Percentiles rank a stretch among this genome's conserved stretches.
phyloP scores from a whole-genome alignment of 2,329 filamentous ascomycete genomes.

The Dactylellina drechsleri region DNA sequence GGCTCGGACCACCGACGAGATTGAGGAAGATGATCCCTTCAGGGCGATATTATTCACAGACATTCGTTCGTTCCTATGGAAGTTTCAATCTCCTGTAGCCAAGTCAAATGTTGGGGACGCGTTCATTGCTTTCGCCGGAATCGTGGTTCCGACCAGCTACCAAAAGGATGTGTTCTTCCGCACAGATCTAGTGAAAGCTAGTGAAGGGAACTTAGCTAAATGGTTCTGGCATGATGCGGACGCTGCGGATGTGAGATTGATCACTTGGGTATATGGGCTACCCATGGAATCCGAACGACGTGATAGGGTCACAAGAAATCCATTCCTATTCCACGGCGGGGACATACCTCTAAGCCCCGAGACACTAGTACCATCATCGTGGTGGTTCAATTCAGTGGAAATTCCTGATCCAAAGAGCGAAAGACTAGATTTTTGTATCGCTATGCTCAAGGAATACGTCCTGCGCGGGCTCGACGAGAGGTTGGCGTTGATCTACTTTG shows the following conservation, averaged over 20 bases:
- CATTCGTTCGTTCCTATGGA: constrained; percentile 72
- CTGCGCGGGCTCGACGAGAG: constrained; percentile 63
- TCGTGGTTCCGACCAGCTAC: constrained; percentile 63
- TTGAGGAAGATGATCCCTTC: constrained; percentile 81
- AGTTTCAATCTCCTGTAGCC: constrained; percentile 64
- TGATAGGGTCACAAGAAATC: constrained; percentile 52
- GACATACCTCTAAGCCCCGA: constrained; percentile 65
- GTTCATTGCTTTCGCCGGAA: constrained; percentile 74
- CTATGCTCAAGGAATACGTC: constrained; percentile 41
- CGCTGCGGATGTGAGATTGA: constrained; percentile 33
- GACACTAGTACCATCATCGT: constrained; percentile 67
- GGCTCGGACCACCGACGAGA: constrained; percentile 78
- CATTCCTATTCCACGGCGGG: constrained; percentile 61
- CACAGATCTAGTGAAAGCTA: constrained; percentile 59
- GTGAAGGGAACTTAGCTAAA: constrained; percentile 50
- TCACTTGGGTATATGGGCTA: constrained; percentile 53
- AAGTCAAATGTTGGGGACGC: constrained; percentile 65
- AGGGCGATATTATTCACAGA: constrained; percentile 83
- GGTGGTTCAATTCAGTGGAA: constrained; percentile 65
- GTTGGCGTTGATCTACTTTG: constrained; percentile 72
- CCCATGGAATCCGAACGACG: constrained; percentile 58
- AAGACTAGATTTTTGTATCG: constrained; percentile 23
- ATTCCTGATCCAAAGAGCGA: constrained; percentile 58
- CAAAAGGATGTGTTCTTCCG: constrained; percentile 68
- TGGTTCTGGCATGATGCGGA: constrained; percentile 57